Base-by-base conservation (phyloP, 192 early-diverging fungal genomes). In the Rhizophlyctis rosea region DNA sequence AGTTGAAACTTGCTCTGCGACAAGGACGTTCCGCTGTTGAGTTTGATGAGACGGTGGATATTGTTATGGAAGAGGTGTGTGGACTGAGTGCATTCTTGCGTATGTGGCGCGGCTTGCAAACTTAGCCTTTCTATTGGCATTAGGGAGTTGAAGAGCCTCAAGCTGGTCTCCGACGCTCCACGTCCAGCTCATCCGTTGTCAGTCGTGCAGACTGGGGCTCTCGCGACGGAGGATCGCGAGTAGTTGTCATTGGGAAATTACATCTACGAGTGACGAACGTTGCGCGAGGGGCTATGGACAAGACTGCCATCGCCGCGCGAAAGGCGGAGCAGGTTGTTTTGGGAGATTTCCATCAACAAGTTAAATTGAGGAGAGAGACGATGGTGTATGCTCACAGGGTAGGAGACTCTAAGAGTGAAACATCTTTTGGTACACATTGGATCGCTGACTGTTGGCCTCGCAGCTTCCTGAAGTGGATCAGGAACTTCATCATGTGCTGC, bases 31-130 rank as follows among this genome's bases (percentile, higher is more conserved):
- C 30, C 7, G 75, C 58, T 3, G 68, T 80, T 34, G 13, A 25
- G 13, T 47, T 59, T 31, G 75, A 80, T n/a, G 64, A 68, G n/a
- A 75, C 75, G 28, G 60, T 78, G 23, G 78, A 78, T 44, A 68
- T 80, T 50, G 51, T 74, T 3, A 39, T 34, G 5, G 57, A 50
- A 9, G 66, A 67, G 73, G 68, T 75, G n/a, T n/a, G n/a, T n/a
- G n/a, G n/a, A n/a, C n/a, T n/a, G n/a, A n/a, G n/a, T n/a, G n/a
- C 21, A 27, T 54, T 11, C 11, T 54, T 24, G 32, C 21, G 31
- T 34, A 64, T 25, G 39, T 18, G 7, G 7, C 39, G 28, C 51
- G 5, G 11, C 21, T 53, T 53, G 9, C 51, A 53, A 29, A 21
- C 7, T 23, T 23, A 7, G 51, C 23, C 13, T 25, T 53, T 7